Evolutionary conservation across 306 rosid species (phyloP).

Genomic region (Hylodesmum podocarpum): DNA sequence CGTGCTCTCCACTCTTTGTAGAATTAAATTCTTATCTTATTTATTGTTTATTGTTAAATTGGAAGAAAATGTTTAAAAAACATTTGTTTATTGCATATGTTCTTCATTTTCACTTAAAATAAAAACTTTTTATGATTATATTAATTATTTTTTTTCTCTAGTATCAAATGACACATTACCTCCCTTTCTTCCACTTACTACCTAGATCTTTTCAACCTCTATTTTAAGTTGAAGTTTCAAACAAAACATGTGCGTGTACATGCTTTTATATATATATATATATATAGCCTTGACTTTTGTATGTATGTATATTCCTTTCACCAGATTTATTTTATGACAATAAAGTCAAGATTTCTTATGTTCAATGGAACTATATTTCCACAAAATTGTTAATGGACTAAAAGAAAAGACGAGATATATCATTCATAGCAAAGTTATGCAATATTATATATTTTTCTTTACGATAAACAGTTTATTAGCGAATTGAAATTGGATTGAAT

Average conservation of each 20-base stretch:
- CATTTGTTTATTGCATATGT: no score
- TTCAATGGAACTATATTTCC: background rate
- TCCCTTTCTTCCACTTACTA: background rate
- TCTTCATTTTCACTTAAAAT: background rate
- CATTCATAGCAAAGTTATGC: no score
- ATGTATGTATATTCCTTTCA: background rate
- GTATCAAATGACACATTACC: background rate
- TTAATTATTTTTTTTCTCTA: background rate
- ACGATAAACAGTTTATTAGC: no score
- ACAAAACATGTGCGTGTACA: conserved; percentile 11
- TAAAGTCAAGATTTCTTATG: conserved; percentile 1
- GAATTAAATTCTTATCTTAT: background rate
- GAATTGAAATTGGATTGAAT: no score
- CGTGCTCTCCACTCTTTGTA: background rate
- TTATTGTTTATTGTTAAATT: no score
- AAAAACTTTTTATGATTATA: background rate
- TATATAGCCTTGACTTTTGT: background rate
- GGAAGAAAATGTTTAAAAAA: background rate
- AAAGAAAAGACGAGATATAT: background rate
- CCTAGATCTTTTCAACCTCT: background rate
- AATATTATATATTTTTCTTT: background rate
- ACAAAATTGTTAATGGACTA: background rate
- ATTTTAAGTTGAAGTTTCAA: background rate
- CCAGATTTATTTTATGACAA: background rate
- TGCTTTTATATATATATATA: background rate